Evolutionary conservation across 306 rosid species (phyloP).

Genomic region (Trifolium dubium): DNA sequence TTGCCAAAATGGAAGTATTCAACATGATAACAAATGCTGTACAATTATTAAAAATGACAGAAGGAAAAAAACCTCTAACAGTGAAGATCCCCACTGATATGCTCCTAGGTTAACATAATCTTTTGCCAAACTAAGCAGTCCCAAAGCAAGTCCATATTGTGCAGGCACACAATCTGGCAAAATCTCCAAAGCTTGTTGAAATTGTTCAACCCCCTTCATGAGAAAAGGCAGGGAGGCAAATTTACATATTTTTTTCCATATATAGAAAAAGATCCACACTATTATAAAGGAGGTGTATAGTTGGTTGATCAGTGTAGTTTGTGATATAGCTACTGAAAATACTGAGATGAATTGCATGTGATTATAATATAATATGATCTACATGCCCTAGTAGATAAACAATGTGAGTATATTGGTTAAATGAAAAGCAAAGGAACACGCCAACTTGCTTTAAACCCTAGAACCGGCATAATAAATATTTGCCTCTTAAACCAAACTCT

Average conservation of each 20-base stretch:
- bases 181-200: slow-evolving; percentile 75
- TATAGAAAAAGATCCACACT: slow-evolving; percentile 27
- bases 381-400: background rate
- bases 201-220: slow-evolving; percentile 83
- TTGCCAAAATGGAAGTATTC: slow-evolving; percentile 34
- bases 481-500: background rate
- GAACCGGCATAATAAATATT: background rate
- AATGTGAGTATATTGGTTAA: background rate
- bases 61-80: slow-evolving; percentile 68
- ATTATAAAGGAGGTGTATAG: slow-evolving; percentile 5
- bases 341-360: slow-evolving; percentile 3
- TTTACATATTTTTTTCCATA: slow-evolving; percentile 18
- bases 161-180: slow-evolving; percentile 75
- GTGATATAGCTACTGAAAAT: background rate
- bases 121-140: slow-evolving; percentile 81
- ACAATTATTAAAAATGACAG: slow-evolving; percentile 5
- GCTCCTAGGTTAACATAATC: slow-evolving; percentile 77
- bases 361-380: slow-evolving; percentile 1
- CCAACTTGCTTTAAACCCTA: slow-evolving; percentile 14
- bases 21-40: slow-evolving; percentile 20
- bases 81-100: slow-evolving; percentile 79
- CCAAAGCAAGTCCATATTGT: slow-evolving; percentile 84
- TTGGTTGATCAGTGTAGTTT: slow-evolving; percentile 10
- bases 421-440: background rate
- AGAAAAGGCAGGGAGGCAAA: slow-evolving; percentile 41